Evolutionary conservation across 345 rosid species (phyloP), one percentile per base, ranked within the genome.

Genomic region (Psidium friedrichsthalianum): DNA sequence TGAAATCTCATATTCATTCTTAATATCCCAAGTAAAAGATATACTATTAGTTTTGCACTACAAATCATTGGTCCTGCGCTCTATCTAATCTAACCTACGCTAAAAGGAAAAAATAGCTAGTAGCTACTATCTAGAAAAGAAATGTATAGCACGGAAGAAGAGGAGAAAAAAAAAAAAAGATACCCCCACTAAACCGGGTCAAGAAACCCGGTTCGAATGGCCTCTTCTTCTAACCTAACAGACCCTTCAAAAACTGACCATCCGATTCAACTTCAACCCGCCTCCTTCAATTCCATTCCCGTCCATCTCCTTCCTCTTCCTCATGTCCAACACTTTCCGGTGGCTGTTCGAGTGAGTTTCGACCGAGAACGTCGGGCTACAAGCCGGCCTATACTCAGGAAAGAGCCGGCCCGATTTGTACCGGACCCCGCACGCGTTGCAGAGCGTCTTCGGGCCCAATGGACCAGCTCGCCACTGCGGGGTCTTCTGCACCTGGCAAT

Each of bases 391-490:
- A 83, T 91, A 91, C 82, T 91, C 92, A 11, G 92, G 93, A 16
- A 88, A 83, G 3, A 91, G 85, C 89, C 93, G 90, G 51, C 93
- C 93, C 14, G 92, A 92, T 83, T 92, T 92, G 85, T 74, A 90
- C 80, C 92, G 87, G 40, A 92, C 93, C 54, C 93, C 93, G 29
- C 93, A 92, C 0, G 93, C 92, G 55, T 91, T 91, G 61, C 93
- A 91, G 42, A 91, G 87, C 13, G 92, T 91, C 86, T 91, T 91
- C 53, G 92, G 86, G 24, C 93, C 93, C 2, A 80, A 54, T 15
- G 93, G 93, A 21, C 93, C 92, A 58, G 90, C 47, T 82, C 92
- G 83, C 93, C 93, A 91, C 42, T 91, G 92, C 24, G 93, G 93
- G 16, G 93, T 90, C 88, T 86, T 90, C 55, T 90, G 91, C 44